Conservation (phyloP, 1,284 basidiomycete species). For the Tilletia horrida region DNA sequence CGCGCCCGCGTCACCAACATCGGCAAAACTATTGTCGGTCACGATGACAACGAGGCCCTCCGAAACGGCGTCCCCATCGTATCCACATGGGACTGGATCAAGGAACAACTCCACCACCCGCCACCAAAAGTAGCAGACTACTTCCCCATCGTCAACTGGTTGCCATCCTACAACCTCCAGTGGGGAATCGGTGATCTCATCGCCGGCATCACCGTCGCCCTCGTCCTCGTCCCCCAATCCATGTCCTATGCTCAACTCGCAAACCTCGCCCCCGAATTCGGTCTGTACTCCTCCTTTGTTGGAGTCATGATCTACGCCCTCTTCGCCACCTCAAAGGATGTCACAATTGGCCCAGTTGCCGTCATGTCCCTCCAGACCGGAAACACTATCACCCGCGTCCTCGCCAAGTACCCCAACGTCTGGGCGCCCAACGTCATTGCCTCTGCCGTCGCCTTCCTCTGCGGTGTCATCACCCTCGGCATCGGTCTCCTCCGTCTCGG, state of each 20-base stretch:
- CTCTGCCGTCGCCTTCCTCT: slow-evolving; percentile 78
- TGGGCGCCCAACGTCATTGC: slow-evolving; percentile 68
- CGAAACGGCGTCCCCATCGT: slow-evolving; percentile 51
- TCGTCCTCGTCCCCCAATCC: slow-evolving; percentile 54
- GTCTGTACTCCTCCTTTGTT: slow-evolving; percentile 84
- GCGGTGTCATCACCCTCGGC: slow-evolving; percentile 86
- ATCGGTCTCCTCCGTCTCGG: slow-evolving; percentile 88
- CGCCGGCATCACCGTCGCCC: slow-evolving; percentile 56
- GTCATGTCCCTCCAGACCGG: slow-evolving; percentile 94
- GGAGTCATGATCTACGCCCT: slow-evolving; percentile 70
- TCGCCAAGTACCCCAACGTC: slow-evolving; percentile 9
- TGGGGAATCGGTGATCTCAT: slow-evolving; percentile 56
- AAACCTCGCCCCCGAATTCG: slow-evolving; percentile 78
- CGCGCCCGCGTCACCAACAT: slow-evolving; percentile 8
- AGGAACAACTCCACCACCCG: slow-evolving; percentile 35
- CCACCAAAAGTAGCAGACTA: slow-evolving; percentile 44
- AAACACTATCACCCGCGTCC: slow-evolving; percentile 57
- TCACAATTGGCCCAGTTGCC: slow-evolving; percentile 60
- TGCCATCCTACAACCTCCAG: slow-evolving; percentile 53
- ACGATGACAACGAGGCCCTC: slow-evolving; percentile 49
- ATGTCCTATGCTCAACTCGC: slow-evolving; percentile 71
- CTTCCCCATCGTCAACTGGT: slow-evolving; percentile 55
- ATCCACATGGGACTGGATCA: slow-evolving; percentile 43
- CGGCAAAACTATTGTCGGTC: slow-evolving; percentile 35
- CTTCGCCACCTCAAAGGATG: slow-evolving; percentile 55